Evolutionary conservation across 1,284 basidiomycete species (phyloP), one percentile per base, ranked within the genome.

Genomic region (Singerocomus inundabilis): DNA sequence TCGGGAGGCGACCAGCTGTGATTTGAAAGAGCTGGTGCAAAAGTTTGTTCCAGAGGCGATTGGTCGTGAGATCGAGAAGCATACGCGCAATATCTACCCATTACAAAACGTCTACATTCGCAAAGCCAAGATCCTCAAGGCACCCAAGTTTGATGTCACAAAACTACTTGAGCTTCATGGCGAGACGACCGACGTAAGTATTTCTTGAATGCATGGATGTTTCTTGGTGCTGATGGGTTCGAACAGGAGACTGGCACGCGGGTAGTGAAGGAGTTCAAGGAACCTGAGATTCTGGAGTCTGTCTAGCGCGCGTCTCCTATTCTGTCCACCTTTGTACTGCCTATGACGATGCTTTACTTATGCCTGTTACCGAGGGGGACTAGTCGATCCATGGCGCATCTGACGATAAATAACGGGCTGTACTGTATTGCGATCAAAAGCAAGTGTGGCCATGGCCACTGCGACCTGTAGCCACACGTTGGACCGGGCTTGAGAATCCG

Each of bases 1-100:
- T 58, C 87, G 96, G 63, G 97, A 99, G 77, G 91, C 93, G 53
- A 83, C 91, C 58, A 91, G 86, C 65, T 96, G 93, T 70, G 97
- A 99, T 75, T 76, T 99, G 76, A 98, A 98, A 85, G 94, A 98
- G 77, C 70, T 97, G 64, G 92, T 98, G 58, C 90, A 93, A 79
- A 99, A 99, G 84, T 98, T 99, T 72, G 88, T 99, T 53, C 96
- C 97, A 47, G 97, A 99, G 79, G 93, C 93, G 55, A 99, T 99
- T 66, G 97, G 97, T 63, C 88, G 95, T 64, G 97, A 99, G 82
- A 99, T 99, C 62, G 97, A 99, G 85, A 99, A 99, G 82, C 88
- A 95, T 52, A 85, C 88, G 60, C 82, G 94, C 69, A 88, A 88
- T 71, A 98, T 98, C 77, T 98, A 96, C 81, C 96, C 96, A 61